Evolutionary conservation across 352 stramenopile species (phyloP), one percentile per base, ranked within the genome.

Genomic region (Pelagophyceae sp.): DNA sequence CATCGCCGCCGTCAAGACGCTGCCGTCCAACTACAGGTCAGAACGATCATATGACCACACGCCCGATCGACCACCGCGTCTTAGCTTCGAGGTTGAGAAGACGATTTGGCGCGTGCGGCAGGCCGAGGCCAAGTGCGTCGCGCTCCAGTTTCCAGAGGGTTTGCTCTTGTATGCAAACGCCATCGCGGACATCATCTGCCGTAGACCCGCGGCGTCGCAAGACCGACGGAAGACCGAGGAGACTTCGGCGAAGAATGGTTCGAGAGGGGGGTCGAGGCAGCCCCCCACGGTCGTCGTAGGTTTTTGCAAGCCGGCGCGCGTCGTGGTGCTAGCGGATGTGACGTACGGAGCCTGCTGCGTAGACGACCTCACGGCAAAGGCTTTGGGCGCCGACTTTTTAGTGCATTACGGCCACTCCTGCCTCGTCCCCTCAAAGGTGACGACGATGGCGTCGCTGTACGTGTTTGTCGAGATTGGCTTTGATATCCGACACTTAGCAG

Each of bases 341-440:
- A 99, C 96, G 0, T 99, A 99, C 74, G 97, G 97, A 35, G 96
- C 97, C n/a, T 99, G 97, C 81, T 99, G 97, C 80, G 93, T 99
- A 31, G 97, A 99, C 80, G 97, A 99, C 80, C 87, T 98, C 71
- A 97, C 91, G 27, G 96, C 96, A 17, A 88, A 95, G 38, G 92
- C 93, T 0, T 85, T 99, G 0, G 96, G 93, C 0, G 94, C 92
- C 25, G 92, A 99, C 82, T 93, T 99, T 32, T 91, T 99, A 83
- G 91, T 99, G n/a, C 97, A 99, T 83, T 99, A 99, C 80, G 97
- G 97, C 51, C 96, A 99, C 84, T 98, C 90, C 51, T 99, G 96
- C 83, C 87, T 99, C 27, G 95, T 99, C 32, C 96, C 96, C 0
- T 94, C 99, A 69, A 93, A 96, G 64, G 86, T 94, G 45, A 99